Conservation (phyloP, 805 yeast genomes). For the Saturnispora diversa region DNA sequence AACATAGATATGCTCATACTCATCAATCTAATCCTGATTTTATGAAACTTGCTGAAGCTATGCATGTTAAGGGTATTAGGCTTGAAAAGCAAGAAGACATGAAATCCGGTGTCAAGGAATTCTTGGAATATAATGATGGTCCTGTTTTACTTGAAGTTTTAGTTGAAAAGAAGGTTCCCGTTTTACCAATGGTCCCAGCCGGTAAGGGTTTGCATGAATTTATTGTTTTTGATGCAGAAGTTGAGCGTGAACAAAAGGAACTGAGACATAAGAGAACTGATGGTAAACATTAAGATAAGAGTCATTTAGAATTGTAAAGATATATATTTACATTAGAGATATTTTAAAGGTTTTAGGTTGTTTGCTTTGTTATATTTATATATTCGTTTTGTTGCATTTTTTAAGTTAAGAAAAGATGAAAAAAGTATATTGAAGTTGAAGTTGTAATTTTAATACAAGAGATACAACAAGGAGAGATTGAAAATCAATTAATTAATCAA, state of each 20-base stretch:
- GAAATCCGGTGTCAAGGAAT: slow-evolving; percentile 49
- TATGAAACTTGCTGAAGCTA: slow-evolving; percentile 85
- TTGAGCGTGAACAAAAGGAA: slow-evolving; percentile 61
- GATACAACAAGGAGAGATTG: no score
- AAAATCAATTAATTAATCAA: slow-evolving; percentile 1
- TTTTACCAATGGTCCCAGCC: slow-evolving; percentile 95
- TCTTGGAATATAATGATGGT: slow-evolving; percentile 63
- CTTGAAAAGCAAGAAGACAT: slow-evolving; percentile 62
- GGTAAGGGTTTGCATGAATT: slow-evolving; percentile 94
- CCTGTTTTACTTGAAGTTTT: slow-evolving; percentile 88
- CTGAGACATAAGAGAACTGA: slow-evolving; percentile 66
- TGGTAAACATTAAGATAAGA: slow-evolving; percentile 49
- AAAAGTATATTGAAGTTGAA: no score
- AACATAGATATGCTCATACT: slow-evolving; percentile 95
- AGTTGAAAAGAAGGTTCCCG: slow-evolving; percentile 91
- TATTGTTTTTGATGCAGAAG: slow-evolving; percentile 75
- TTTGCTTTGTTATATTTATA: not conserved
- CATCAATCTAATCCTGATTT: slow-evolving; percentile 95
- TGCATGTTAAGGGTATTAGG: slow-evolving; percentile 83
- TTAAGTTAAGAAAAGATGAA: slow-evolving; percentile 1
- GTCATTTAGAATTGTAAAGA: not conserved
- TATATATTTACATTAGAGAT: no score
- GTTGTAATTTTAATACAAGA: no score
- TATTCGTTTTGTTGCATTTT: slow-evolving; percentile 8
- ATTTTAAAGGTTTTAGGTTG: slow-evolving; percentile 2